Conservation (phyloP, 2,329 filamentous ascomycete genomes). For the Fusarium proliferatum region DNA sequence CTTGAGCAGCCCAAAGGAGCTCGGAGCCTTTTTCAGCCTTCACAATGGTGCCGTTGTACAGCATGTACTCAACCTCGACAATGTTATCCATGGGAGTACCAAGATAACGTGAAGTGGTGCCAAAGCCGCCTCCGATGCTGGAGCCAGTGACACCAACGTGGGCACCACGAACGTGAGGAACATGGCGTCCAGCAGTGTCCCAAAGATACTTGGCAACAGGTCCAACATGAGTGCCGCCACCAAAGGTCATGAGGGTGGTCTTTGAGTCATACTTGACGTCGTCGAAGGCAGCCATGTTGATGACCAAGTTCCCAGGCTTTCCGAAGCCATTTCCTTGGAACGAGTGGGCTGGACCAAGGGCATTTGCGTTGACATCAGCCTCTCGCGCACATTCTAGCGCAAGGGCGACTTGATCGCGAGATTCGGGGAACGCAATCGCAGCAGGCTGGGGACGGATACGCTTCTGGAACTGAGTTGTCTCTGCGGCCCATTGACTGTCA, state of each 20-base stretch:
- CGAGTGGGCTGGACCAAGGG: slow-evolving; percentile 40
- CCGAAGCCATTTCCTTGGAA: slow-evolving; percentile 40
- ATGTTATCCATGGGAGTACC: slow-evolving; percentile 41
- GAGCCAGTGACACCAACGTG: slow-evolving; percentile 41
- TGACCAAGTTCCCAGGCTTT: slow-evolving; percentile 38
- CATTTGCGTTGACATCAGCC: slow-evolving; percentile 34
- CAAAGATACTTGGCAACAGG: slow-evolving; percentile 40
- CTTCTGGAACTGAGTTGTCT: slow-evolving; percentile 37
- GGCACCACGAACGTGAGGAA: slow-evolving; percentile 40
- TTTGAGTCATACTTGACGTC: slow-evolving; percentile 35
- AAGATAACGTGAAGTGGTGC: slow-evolving; percentile 30
- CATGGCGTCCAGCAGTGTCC: slow-evolving; percentile 40
- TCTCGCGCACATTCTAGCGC: slow-evolving; percentile 41
- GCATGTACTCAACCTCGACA: slow-evolving; percentile 39
- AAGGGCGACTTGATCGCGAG: slow-evolving; percentile 35
- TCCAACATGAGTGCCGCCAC: slow-evolving; percentile 40
- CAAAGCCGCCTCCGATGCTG: slow-evolving; percentile 41
- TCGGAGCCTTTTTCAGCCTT: slow-evolving; percentile 34
- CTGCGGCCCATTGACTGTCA: slow-evolving; percentile 31
- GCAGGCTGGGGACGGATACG: slow-evolving; percentile 37
- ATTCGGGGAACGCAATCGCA: slow-evolving; percentile 35
- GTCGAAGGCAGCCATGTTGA: slow-evolving; percentile 42
- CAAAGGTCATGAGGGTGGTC: slow-evolving; percentile 34
- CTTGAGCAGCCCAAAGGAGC: slow-evolving; percentile 41
- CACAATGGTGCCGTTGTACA: slow-evolving; percentile 42